Evolutionary conservation across 306 rosid genomes (phyloP).

Genomic region (Albizia julibrissin): DNA sequence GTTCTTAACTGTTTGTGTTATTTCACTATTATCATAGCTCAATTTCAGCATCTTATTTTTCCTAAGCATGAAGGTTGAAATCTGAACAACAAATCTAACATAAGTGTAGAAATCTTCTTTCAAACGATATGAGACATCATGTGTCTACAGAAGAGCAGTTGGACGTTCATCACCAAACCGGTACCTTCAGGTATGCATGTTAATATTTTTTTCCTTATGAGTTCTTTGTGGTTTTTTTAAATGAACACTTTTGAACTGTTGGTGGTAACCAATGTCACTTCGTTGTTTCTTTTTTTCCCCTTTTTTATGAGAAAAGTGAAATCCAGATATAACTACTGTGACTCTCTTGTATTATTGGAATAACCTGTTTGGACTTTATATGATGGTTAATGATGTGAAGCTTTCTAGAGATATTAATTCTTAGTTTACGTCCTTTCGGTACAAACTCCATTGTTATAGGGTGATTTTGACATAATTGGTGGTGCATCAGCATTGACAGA

Average conservation of each 20-base stretch:
- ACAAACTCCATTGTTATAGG: slow-evolving; percentile 53
- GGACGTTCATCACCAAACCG: slow-evolving; percentile 95
- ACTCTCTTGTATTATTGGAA: slow-evolving; percentile 14
- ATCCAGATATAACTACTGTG: slow-evolving; percentile 11
- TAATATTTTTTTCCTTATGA: slow-evolving; percentile 13
- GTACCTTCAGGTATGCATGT: slow-evolving; percentile 77
- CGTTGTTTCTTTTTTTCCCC: not conserved
- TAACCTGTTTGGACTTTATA: slow-evolving; percentile 19
- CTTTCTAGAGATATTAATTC: slow-evolving; percentile 11
- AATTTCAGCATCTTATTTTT: slow-evolving; percentile 17
- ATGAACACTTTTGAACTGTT: slow-evolving; percentile 11
- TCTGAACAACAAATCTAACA: slow-evolving; percentile 32
- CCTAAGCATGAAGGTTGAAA: slow-evolving; percentile 14
- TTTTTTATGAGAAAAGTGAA: slow-evolving; percentile 12
- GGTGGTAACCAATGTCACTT: slow-evolving; percentile 3
- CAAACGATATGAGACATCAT: slow-evolving; percentile 83
- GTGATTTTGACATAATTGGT: slow-evolving; percentile 95
- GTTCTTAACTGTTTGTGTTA: slow-evolving; percentile 18
- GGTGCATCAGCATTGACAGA: slow-evolving; percentile 82
- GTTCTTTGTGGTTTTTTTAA: not conserved
- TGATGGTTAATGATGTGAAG: slow-evolving; percentile 32
- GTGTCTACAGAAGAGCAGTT: slow-evolving; percentile 83
- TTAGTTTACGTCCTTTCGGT: slow-evolving; percentile 23
- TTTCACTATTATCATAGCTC: slow-evolving; percentile 30
- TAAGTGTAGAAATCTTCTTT: slow-evolving; percentile 77